Conservation (phyloP, 768 basidiomycete species). For the Fistulinella prunicolor region DNA sequence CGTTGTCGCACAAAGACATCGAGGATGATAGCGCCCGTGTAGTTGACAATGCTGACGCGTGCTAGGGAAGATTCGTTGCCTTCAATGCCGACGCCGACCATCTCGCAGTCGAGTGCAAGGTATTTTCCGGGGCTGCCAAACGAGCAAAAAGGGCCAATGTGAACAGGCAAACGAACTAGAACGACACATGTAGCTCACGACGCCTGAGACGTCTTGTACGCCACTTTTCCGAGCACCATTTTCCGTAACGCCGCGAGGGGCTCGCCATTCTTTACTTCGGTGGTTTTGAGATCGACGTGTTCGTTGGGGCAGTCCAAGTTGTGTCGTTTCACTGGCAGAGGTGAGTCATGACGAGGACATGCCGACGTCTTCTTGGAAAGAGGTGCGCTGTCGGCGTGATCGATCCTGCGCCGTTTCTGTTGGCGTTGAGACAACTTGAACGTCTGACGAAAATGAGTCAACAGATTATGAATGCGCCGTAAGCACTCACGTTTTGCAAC, state of each 20-base stretch:
- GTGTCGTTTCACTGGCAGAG: constrained; percentile 1
- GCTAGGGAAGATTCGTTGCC: constrained; percentile 83
- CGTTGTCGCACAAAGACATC: constrained; percentile 86
- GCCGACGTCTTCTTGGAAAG: neutral
- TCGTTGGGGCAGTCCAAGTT: neutral
- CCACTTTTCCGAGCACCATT: constrained; percentile 51
- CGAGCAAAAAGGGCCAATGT: constrained; percentile 1
- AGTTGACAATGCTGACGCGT: constrained; percentile 89
- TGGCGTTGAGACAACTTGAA: constrained; percentile 10
- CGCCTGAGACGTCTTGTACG: constrained; percentile 39
- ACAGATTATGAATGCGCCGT: neutral
- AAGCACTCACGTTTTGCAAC: constrained; percentile 49
- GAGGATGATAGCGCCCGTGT: constrained; percentile 70
- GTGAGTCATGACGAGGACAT: constrained; percentile 5
- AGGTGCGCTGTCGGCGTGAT: neutral
- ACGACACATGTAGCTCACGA: constrained; percentile 37
- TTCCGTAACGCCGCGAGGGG: constrained; percentile 43
- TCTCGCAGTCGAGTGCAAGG: constrained; percentile 91
- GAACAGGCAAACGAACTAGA: no score
- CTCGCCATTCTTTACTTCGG: constrained; percentile 45
- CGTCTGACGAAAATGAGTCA: constrained; percentile 2
- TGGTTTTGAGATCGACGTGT: constrained; percentile 17
- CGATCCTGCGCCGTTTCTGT: constrained; percentile 21
- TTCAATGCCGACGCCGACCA: constrained; percentile 92
- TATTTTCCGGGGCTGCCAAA: constrained; percentile 62